phyloP scores from a whole-genome alignment of 306 rosid species.

The Argentina anserina region DNA sequence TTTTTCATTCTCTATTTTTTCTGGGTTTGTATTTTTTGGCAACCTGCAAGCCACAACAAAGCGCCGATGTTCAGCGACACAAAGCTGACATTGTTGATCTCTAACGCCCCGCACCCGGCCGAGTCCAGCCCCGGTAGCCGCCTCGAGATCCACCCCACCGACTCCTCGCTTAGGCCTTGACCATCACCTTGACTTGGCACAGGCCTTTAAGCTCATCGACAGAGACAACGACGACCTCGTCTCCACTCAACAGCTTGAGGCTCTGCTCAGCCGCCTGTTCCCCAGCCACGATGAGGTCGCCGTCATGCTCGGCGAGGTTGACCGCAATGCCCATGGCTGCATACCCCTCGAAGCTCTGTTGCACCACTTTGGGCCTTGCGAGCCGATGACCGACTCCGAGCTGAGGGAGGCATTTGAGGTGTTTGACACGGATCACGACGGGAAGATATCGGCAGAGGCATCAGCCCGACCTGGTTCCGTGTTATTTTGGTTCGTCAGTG shows the following conservation, averaged over 20 bases:
- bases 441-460: constrained; percentile 85
- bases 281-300: constrained; percentile 49
- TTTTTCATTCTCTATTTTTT: too few relatives aligned
- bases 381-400: constrained; percentile 33
- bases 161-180: too few relatives aligned
- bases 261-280: constrained; percentile 49
- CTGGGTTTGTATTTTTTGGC: too few relatives aligned
- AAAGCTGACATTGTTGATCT: too few relatives aligned
- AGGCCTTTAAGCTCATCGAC: constrained; percentile 56
- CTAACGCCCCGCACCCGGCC: too few relatives aligned
- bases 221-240: constrained; percentile 56
- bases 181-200: constrained; percentile 36
- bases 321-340: constrained; percentile 34
- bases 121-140: too few relatives aligned
- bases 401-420: constrained; percentile 57
- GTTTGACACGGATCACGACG: constrained; percentile 77
- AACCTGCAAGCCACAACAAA: too few relatives aligned
- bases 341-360: constrained; percentile 53
- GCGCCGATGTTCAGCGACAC: too few relatives aligned
- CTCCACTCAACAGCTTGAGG: constrained; percentile 51
- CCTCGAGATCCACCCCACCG: too few relatives aligned
- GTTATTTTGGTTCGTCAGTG: too few relatives aligned
- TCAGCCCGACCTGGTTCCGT: too few relatives aligned
- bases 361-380: constrained; percentile 41
- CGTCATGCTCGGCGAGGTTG: constrained; percentile 66